Evolutionary conservation across 169 alveolate species (phyloP), one percentile per base, ranked within the genome.

Genomic region (Toxoplasma gondii): DNA sequence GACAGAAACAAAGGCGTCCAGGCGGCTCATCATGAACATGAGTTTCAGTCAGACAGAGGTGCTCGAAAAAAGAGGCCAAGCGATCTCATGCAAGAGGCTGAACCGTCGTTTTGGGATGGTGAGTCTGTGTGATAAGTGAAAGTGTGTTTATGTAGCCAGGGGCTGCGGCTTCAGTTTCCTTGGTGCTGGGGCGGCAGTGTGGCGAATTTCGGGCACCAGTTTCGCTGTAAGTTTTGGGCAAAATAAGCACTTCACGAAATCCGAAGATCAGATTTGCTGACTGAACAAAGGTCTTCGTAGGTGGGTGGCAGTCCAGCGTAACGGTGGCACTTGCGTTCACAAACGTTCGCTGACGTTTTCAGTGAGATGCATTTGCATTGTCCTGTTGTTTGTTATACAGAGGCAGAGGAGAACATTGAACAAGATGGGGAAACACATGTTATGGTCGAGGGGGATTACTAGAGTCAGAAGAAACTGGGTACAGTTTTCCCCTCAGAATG

Each of bases 61-160:
- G 36, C 29, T 64, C 24, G 27, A 16, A 80, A 38, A 45, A 58
- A 53, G 45, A n/a, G 92, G 43, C 94, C 44, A 31, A 34, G 84
- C 44, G 94, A 92, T 38, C 67, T 92, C 43, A 88, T 92, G 92
- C 94, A 92, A 58, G 91, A 92, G 43, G 91, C 94, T 27, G 94
- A 92, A 91, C 94, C 94, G 17, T 92, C 94, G 58, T 92, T 92
- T 45, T 92, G 94, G 94, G 94, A 88, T 83, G 86, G 90, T 82
- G 41, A 78, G 87, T 64, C 29, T 64, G 0, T 29, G n/a, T 64
- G 78, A 64, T 7, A 10, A 9, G 29, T 64, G 7, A 29, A 64
- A 64, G 34, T 10, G 34, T 31, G 78, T 64, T 49, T 64, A 24
- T 19, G 24, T 24, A 19, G 78, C 0, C 7, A 64, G 34, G 78